Evolutionary conservation across 2,329 filamentous ascomycete species (phyloP).

Genomic region (Arthrobotrys musiformis): DNA sequence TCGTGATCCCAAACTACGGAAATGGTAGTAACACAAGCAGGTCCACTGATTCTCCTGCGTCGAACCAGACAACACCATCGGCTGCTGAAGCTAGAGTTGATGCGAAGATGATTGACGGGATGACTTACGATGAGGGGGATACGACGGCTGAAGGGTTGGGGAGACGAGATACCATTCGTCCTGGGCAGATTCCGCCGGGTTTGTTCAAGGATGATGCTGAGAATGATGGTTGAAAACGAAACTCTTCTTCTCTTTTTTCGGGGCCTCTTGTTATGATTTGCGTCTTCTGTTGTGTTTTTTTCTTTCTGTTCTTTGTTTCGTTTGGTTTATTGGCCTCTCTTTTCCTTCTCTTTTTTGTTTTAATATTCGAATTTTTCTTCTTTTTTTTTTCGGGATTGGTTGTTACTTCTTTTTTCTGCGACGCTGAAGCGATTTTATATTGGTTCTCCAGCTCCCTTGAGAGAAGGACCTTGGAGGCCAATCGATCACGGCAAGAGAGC

Average conservation of each 20-base stretch:
- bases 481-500: background rate
- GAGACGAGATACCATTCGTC: constrained; percentile 51
- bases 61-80: constrained; percentile 57
- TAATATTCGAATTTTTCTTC: background rate
- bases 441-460: background rate
- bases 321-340: background rate
- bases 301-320: background rate
- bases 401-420: background rate
- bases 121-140: constrained; percentile 59
- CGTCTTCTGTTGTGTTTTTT: background rate
- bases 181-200: constrained; percentile 47
- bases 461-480: background rate
- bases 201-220: constrained; percentile 32
- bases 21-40: constrained; percentile 31
- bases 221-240: constrained; percentile 7
- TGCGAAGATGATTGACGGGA: constrained; percentile 59
- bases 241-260: no score
- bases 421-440: background rate
- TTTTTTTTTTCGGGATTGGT: background rate
- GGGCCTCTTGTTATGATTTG: background rate
- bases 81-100: constrained; percentile 57
- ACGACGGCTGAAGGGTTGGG: constrained; percentile 46
- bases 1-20: constrained; percentile 39
- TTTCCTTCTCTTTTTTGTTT: background rate
- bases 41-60: constrained; percentile 52